phyloP scores from a whole-genome alignment of 768 basidiomycete genomes.

The Tulasnella sp. region DNA sequence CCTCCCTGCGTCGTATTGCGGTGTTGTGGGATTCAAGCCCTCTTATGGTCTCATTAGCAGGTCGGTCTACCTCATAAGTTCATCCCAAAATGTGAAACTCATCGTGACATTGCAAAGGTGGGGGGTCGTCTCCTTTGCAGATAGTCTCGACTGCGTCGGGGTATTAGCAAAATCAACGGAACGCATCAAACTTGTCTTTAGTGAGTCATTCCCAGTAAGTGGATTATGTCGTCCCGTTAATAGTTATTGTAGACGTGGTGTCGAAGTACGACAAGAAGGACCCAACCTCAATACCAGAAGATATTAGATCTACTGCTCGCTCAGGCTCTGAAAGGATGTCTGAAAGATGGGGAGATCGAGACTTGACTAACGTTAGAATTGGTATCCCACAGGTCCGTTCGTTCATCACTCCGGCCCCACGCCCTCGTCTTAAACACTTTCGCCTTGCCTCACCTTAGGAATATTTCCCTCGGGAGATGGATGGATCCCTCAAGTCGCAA shows the following conservation, averaged over 20 bases:
- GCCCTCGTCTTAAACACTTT: too few species aligned
- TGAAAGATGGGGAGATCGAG: neutral
- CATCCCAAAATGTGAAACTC: conserved; percentile 2
- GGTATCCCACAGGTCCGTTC: conserved; percentile 62
- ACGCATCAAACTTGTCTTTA: conserved; percentile 43
- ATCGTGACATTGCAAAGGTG: conserved; percentile 36
- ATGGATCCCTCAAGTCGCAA: conserved; percentile 33
- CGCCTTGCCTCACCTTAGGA: conserved; percentile 35
- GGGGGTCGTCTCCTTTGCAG: conserved; percentile 88
- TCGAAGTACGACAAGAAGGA: conserved; percentile 55
- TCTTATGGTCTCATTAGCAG: conserved; percentile 86
- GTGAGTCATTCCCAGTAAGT: conserved; percentile 32
- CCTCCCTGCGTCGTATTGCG: conserved; percentile 93
- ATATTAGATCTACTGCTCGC: conserved; percentile 29
- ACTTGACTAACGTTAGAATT: too few species aligned
- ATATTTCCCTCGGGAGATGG: conserved; percentile 65
- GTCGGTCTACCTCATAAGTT: conserved; percentile 29
- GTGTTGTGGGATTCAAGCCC: conserved; percentile 84
- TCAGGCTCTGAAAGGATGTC: conserved; percentile 18
- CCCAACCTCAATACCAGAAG: conserved; percentile 50
- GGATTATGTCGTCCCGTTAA: neutral
- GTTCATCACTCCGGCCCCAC: too few species aligned
- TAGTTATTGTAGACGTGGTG: conserved; percentile 29
- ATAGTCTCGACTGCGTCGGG: conserved; percentile 91
- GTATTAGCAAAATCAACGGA: conserved; percentile 49